Evolutionary conservation across 1,284 basidiomycete genomes (phyloP).

Genomic region (Pterula multifida): DNA sequence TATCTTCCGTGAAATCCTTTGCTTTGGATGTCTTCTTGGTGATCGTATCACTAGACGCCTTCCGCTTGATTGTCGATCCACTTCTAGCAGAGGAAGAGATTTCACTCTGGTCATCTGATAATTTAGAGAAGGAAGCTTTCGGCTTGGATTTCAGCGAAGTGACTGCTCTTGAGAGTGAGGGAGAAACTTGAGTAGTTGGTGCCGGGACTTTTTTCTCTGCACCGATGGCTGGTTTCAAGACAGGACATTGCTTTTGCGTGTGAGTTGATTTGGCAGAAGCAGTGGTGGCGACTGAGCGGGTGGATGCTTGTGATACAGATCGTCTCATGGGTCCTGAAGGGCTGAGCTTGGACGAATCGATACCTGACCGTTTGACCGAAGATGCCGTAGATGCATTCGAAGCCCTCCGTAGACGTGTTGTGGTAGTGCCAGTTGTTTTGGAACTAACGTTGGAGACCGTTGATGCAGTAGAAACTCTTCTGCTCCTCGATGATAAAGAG

Average conservation of each 20-base stretch:
- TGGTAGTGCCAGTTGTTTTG: conserved; percentile 20
- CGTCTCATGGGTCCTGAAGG: conserved; percentile 14
- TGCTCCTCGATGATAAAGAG: conserved; percentile 23
- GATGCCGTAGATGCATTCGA: conserved; percentile 12
- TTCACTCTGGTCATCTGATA: conserved; percentile 29
- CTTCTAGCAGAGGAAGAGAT: conserved; percentile 29
- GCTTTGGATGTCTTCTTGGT: conserved; percentile 13
- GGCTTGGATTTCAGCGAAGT: background rate
- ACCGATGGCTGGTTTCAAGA: background rate
- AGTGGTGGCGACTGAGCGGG: conserved; percentile 13
- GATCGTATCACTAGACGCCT: conserved; percentile 34
- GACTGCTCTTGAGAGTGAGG: background rate
- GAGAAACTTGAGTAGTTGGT: background rate
- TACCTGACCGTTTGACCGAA: conserved; percentile 7
- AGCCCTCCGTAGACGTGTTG: conserved; percentile 10
- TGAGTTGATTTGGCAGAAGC: conserved; percentile 7
- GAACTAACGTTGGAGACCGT: conserved; percentile 25
- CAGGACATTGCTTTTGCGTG: background rate
- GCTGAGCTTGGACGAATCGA: conserved; percentile 15
- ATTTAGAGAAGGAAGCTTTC: conserved; percentile 5
- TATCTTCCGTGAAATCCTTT: background rate
- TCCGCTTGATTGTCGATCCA: conserved; percentile 24
- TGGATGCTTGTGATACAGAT: conserved; percentile 14
- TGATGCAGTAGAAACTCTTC: conserved; percentile 31
- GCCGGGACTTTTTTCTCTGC: conserved; percentile 4